Conservation (phyloP, 306 rosid species). For the Purshia tridentata region DNA sequence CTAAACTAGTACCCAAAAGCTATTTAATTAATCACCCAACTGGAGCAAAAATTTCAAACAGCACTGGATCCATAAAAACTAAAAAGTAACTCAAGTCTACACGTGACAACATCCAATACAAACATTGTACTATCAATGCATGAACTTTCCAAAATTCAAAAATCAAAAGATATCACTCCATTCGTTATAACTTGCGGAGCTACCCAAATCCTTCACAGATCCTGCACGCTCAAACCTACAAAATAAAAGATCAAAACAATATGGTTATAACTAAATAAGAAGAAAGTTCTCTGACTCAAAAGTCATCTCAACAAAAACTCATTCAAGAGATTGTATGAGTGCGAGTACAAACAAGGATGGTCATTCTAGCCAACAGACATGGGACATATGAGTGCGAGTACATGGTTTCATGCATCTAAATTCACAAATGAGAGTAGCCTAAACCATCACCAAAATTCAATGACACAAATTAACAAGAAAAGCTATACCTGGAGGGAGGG, state of each 20-base stretch:
- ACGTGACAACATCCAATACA: not conserved
- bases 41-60: not conserved
- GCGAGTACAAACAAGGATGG: not conserved
- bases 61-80: not conserved
- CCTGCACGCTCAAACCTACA: constrained; percentile 87
- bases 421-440: not conserved
- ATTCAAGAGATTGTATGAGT: too few relatives aligned
- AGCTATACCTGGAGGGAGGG: constrained; percentile 77
- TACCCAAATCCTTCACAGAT: constrained; percentile 42
- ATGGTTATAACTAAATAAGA: not conserved
- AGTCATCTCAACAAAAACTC: not conserved
- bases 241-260: not conserved
- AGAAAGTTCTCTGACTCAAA: not conserved
- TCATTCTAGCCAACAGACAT: not conserved
- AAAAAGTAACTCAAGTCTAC: not conserved
- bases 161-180: not conserved
- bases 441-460: not conserved
- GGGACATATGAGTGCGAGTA: too few relatives aligned
- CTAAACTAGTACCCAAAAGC: too few relatives aligned
- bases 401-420: not conserved
- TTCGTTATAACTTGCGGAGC: not conserved
- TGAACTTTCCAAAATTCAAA: not conserved
- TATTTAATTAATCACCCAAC: too few relatives aligned
- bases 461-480: not conserved
- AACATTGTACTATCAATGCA: not conserved